Percentiles rank a stretch among this genome's conserved stretches.
Conservation (phyloP, 768 basidiomycete genomes). For the Leccinum longicurvipes region DNA sequence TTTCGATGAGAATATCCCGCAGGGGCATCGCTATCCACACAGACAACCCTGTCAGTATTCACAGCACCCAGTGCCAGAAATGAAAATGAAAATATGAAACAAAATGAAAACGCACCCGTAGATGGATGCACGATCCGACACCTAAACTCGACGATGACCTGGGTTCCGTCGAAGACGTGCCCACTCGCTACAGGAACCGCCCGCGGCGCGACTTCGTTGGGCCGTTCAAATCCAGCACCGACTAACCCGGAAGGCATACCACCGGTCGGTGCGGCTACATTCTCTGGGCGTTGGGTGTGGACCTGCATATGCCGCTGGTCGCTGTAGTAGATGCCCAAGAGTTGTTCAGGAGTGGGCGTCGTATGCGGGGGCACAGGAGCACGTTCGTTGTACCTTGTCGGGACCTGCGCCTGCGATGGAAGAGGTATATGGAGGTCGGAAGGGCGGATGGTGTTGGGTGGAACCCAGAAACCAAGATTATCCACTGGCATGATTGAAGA, state of each 20-base stretch:
- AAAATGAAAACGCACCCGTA: background rate
- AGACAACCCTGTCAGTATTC: background rate
- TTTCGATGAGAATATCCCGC: background rate
- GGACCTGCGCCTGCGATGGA: background rate
- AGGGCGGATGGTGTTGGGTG: conserved; percentile 4
- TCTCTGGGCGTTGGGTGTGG: background rate
- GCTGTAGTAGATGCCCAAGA: background rate
- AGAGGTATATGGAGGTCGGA: background rate
- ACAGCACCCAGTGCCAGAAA: background rate
- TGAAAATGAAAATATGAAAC: background rate
- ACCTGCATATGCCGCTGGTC: background rate
- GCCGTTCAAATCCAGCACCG: background rate
- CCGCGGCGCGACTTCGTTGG: background rate
- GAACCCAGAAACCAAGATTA: background rate
- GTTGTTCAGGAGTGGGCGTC: conserved; percentile 1
- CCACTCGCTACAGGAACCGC: background rate
- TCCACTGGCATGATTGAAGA: conserved; percentile 6
- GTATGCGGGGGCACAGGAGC: background rate
- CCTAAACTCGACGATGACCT: conserved; percentile 2
- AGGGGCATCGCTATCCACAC: background rate
- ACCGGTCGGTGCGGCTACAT: background rate
- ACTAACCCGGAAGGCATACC: background rate
- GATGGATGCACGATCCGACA: background rate
- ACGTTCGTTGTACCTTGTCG: background rate
- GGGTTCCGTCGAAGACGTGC: too few relatives aligned